Conservation (phyloP, 345 rosid species). For the Rhizophora apiculata region DNA sequence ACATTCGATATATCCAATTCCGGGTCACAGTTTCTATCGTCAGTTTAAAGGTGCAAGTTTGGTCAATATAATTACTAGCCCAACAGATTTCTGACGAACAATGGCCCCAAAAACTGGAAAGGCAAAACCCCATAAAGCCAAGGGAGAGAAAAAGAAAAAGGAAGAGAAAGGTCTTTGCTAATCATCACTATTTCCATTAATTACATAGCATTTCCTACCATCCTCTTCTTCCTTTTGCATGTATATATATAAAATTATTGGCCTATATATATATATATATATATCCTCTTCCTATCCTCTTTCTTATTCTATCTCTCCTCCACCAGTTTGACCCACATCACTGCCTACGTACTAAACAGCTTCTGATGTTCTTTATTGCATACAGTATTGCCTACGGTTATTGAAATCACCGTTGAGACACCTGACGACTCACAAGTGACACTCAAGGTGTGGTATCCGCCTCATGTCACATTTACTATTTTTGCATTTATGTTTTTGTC, state of each 20-base stretch:
- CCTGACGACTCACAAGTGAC: slow-evolving; percentile 30
- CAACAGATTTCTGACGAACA: not conserved
- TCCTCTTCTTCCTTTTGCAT: not conserved
- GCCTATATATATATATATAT: no score
- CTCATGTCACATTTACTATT: not conserved
- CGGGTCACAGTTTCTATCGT: not conserved
- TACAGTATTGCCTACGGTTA: slow-evolving; percentile 29
- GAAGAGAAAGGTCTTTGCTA: slow-evolving; percentile 29
- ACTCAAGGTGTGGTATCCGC: not conserved
- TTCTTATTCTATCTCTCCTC: not conserved
- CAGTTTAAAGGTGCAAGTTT: not conserved
- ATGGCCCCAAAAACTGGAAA: slow-evolving; percentile 38
- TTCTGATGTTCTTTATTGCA: slow-evolving; percentile 1
- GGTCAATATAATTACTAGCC: not conserved
- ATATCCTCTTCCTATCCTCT: not conserved
- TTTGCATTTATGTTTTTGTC: no score
- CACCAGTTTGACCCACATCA: no score
- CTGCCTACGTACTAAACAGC: no score
- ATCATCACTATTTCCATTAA: not conserved
- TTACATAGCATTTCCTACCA: no score
- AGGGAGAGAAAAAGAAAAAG: slow-evolving; percentile 36
- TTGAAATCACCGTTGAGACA: slow-evolving; percentile 29
- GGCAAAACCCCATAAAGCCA: slow-evolving; percentile 33
- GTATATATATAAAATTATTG: no score
- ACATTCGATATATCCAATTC: not conserved